phyloP scores from a whole-genome alignment of 805 yeast species.

The Yamadazyma tumulicola region DNA sequence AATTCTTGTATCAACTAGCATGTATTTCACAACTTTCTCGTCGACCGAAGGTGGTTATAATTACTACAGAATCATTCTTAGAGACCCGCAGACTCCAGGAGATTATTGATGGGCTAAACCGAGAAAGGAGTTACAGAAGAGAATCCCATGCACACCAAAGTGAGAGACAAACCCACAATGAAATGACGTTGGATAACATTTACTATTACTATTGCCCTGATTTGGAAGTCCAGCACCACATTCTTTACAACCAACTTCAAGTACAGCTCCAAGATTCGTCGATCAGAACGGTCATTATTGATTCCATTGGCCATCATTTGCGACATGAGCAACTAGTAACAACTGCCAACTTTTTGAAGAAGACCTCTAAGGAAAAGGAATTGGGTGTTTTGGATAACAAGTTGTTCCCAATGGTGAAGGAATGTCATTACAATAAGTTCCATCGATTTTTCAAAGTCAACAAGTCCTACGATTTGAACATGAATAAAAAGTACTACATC shows the following conservation, averaged over 20 bases:
- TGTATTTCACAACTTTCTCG: slow-evolving; percentile 45
- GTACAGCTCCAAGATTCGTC: slow-evolving; percentile 32
- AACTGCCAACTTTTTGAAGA: slow-evolving; percentile 32
- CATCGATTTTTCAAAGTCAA: slow-evolving; percentile 20
- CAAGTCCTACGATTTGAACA: slow-evolving; percentile 25
- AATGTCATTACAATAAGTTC: slow-evolving; percentile 16
- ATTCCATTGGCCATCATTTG: slow-evolving; percentile 80
- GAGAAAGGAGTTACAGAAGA: too few relatives aligned
- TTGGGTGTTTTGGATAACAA: slow-evolving; percentile 7
- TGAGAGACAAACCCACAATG: slow-evolving; percentile 6
- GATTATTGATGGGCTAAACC: slow-evolving; percentile 18
- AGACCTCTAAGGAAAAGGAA: slow-evolving; percentile 20
- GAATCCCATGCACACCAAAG: slow-evolving; percentile 6
- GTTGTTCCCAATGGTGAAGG: slow-evolving; percentile 14
- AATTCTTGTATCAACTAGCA: slow-evolving; percentile 65
- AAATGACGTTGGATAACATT: slow-evolving; percentile 23
- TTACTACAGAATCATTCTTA: slow-evolving; percentile 73
- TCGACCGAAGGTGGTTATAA: slow-evolving; percentile 43
- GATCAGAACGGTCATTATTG: slow-evolving; percentile 55
- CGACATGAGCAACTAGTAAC: slow-evolving; percentile 50
- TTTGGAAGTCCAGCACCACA: slow-evolving; percentile 70
- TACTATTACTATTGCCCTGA: slow-evolving; percentile 58
- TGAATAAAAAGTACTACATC: slow-evolving; percentile 41
- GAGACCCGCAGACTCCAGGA: slow-evolving; percentile 58
- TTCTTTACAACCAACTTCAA: slow-evolving; percentile 68